phyloP scores from a whole-genome alignment of 2,329 filamentous ascomycete genomes.

The Colletotrichum ledebouriae region DNA sequence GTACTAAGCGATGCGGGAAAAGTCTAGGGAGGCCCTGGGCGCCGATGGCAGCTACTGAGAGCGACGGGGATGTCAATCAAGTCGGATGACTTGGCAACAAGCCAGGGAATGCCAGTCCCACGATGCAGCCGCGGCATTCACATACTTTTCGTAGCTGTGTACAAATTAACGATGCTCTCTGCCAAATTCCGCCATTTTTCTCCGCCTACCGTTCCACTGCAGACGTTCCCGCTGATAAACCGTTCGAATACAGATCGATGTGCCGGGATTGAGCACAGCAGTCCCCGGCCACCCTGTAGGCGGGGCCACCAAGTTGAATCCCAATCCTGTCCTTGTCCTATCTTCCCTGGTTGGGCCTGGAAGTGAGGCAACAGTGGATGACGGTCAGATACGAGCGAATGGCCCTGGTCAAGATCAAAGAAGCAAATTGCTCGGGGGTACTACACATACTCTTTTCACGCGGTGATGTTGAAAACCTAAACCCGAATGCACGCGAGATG shows the following conservation, averaged over 20 bases:
- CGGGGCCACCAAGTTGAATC: conserved; percentile 28
- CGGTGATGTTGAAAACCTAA: conserved; percentile 2
- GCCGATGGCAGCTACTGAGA: background rate
- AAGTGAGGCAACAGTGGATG: conserved; percentile 18
- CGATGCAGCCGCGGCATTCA: background rate
- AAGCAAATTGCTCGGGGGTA: background rate
- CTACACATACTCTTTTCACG: background rate
- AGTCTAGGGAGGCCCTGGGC: background rate
- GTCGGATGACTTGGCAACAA: background rate
- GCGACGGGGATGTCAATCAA: background rate
- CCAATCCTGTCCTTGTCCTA: conserved; percentile 10
- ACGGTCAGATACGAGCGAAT: conserved; percentile 14
- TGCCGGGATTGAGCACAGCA: conserved; percentile 18
- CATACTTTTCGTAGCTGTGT: background rate
- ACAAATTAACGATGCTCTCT: conserved; percentile 4
- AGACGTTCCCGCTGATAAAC: conserved; percentile 27
- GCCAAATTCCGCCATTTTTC: conserved; percentile 3
- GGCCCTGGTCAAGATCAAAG: background rate
- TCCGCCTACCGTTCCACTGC: conserved; percentile 12
- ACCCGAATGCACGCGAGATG: conserved; percentile 13
- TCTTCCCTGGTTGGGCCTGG: background rate
- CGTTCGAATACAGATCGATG: conserved; percentile 32
- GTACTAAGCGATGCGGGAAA: background rate
- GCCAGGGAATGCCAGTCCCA: background rate
- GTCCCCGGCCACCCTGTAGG: conserved; percentile 16